Percentiles rank a stretch among this genome's conserved stretches.
phyloP scores from a whole-genome alignment of 108 stramenopile species.

The Asterionellopsis glacialis region DNA sequence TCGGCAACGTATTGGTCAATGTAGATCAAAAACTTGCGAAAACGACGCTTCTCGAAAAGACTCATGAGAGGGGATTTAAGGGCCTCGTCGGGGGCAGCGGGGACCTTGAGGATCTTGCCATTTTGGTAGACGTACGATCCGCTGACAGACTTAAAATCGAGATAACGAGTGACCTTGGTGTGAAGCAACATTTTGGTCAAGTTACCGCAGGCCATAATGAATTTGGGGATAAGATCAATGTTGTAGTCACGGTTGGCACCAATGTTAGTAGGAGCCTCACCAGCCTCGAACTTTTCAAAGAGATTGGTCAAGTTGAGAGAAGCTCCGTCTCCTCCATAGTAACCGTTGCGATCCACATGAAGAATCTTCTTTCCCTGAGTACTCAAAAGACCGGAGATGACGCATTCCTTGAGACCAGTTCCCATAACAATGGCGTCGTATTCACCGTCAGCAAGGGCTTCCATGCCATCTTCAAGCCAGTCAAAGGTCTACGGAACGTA shows the following conservation, averaged over 20 bases:
- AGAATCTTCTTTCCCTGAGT: constrained; percentile 94
- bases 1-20: constrained; percentile 82
- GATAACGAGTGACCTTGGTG: constrained; percentile 96
- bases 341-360: constrained; percentile 96
- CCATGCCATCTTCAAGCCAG: constrained; percentile 92
- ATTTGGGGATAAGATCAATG: constrained; percentile 98
- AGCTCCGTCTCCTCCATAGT: constrained; percentile 98
- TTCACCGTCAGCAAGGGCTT: constrained; percentile 96
- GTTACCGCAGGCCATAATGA: constrained; percentile 99
- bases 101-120: constrained; percentile 91
- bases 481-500: constrained; percentile 49
- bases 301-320: constrained; percentile 97
- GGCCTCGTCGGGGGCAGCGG: constrained; percentile 92
- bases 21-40: constrained; percentile 95
- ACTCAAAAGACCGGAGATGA: constrained; percentile 94
- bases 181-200: constrained; percentile 98
- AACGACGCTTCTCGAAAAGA: constrained; percentile 96
- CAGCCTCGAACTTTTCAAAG: constrained; percentile 95
- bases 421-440: constrained; percentile 99
- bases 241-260: constrained; percentile 96
- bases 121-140: constrained; percentile 96
- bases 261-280: constrained; percentile 65
- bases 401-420: constrained; percentile 98
- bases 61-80: constrained; percentile 91
- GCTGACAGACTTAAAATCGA: constrained; percentile 96